These are phyloP conservation scores for Podaxis sp. DNA, from an alignment of 768 basidiomycete genomes.

Conservation along the genomic window DNA sequence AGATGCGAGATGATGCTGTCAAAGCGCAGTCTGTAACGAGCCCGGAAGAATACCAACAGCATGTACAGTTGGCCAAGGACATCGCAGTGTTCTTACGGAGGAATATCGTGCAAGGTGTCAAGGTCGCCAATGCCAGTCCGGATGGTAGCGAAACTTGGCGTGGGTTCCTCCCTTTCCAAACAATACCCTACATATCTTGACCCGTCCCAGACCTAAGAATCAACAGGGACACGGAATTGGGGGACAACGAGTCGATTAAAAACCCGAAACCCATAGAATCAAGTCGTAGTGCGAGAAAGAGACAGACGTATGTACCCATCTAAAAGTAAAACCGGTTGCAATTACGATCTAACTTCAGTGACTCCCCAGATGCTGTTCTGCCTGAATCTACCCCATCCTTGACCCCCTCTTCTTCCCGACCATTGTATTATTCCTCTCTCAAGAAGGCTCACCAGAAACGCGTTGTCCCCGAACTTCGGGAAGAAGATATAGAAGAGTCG, in stretches of 20 bases:
- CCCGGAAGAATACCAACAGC: slow-evolving; percentile 48
- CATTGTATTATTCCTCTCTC: slow-evolving; percentile 64
- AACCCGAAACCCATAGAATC: slow-evolving; percentile 48
- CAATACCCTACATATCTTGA: background rate
- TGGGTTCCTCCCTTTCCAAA: slow-evolving; percentile 29
- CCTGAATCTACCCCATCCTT: slow-evolving; percentile 26
- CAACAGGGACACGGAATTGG: slow-evolving; percentile 82
- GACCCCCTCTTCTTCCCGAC: slow-evolving; percentile 24
- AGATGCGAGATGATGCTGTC: slow-evolving; percentile 63
- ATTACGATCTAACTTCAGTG: slow-evolving; percentile 29
- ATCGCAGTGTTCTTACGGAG: slow-evolving; percentile 70
- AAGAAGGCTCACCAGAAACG: slow-evolving; percentile 70
- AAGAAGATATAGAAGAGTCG: slow-evolving; percentile 81
- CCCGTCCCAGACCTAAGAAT: slow-evolving; percentile 60
- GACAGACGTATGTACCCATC: slow-evolving; percentile 27
- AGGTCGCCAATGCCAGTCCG: slow-evolving; percentile 33
- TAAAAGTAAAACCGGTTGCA: slow-evolving; percentile 1
- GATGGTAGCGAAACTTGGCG: slow-evolving; percentile 54
- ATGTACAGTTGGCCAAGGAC: slow-evolving; percentile 62
- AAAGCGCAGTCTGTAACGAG: slow-evolving; percentile 42
- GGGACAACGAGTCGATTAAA: slow-evolving; percentile 81
- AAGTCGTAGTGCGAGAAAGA: slow-evolving; percentile 46
- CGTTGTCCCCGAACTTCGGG: slow-evolving; percentile 62
- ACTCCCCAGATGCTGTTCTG: slow-evolving; percentile 38
- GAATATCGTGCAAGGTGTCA: slow-evolving; percentile 84